Evolutionary conservation across 2,329 filamentous ascomycete genomes (phyloP).

Genomic region (Aspergillus clavatus): DNA sequence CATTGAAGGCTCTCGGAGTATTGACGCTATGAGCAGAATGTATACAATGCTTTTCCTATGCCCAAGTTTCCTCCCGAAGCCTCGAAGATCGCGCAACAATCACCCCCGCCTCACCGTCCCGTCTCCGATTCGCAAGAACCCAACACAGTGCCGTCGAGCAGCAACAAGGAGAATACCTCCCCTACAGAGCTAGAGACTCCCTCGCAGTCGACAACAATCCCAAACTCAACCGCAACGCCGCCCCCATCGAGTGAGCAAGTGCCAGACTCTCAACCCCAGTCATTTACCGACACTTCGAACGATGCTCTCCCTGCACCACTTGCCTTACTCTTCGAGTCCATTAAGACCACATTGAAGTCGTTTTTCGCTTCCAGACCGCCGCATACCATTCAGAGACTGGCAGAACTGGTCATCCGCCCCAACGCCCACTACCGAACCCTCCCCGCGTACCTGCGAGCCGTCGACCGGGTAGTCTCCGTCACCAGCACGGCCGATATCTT

Average conservation of each 20-base stretch:
- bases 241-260: slow-evolving; percentile 38
- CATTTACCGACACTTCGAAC: slow-evolving; percentile 45
- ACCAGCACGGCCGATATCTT: slow-evolving; percentile 77
- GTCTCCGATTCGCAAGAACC: slow-evolving; percentile 25
- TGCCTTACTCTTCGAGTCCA: slow-evolving; percentile 56
- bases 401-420: slow-evolving; percentile 77
- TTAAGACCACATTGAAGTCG: slow-evolving; percentile 55
- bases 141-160: slow-evolving; percentile 26
- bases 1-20: not conserved
- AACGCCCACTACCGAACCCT: slow-evolving; percentile 75
- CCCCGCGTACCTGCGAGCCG: slow-evolving; percentile 79
- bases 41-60: slow-evolving; percentile 69
- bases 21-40: slow-evolving; percentile 54
- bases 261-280: slow-evolving; percentile 39
- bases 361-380: slow-evolving; percentile 73
- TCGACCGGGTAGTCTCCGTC: slow-evolving; percentile 86
- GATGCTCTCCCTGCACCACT: slow-evolving; percentile 59
- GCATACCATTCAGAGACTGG: slow-evolving; percentile 86
- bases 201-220: slow-evolving; percentile 17
- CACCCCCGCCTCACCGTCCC: slow-evolving; percentile 18
- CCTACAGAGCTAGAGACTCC: slow-evolving; percentile 28
- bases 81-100: slow-evolving; percentile 28
- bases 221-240: slow-evolving; percentile 35
- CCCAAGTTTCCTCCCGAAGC: slow-evolving; percentile 51
- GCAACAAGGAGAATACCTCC: slow-evolving; percentile 37